These are phyloP conservation scores for Pyronema omphalodes DNA, from an alignment of 495 filamentous ascomycete genomes.

Conservation along the genomic window DNA sequence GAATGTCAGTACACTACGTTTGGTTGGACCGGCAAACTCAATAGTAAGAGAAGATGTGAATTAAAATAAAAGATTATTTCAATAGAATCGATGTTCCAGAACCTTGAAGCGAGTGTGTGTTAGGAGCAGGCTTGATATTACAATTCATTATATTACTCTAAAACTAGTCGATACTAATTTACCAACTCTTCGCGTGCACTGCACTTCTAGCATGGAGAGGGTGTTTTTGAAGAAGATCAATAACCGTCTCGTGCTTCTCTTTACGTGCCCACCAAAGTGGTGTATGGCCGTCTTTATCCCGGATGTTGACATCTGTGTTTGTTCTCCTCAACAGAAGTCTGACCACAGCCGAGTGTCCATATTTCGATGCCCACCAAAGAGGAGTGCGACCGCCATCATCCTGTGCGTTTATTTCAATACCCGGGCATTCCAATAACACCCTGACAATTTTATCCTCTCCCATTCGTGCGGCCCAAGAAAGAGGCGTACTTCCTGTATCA, in stretches of 20 bases:
- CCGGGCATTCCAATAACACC: background rate
- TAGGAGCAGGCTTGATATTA: too few species aligned
- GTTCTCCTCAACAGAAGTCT: background rate
- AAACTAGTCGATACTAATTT: too few species aligned
- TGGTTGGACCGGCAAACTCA: too few species aligned
- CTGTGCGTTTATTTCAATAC: background rate
- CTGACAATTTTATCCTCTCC: background rate
- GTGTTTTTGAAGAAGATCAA: background rate
- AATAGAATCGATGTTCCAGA: too few species aligned
- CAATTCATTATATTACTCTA: too few species aligned
- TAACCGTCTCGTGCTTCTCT: background rate
- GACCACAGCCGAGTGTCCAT: constrained; percentile 1
- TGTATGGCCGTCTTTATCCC: background rate
- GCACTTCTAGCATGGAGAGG: too few species aligned
- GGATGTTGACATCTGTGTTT: background rate
- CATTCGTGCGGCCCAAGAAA: background rate
- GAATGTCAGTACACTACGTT: too few species aligned
- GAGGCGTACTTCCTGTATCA: background rate
- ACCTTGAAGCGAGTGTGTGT: too few species aligned
- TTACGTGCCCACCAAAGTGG: background rate
- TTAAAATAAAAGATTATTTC: too few species aligned
- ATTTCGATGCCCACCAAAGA: background rate
- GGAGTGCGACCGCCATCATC: background rate
- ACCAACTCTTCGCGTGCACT: too few species aligned
- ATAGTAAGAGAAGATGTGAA: too few species aligned